Base-by-base conservation (phyloP, 768 basidiomycete species). In the Clavaria fumosa region DNA sequence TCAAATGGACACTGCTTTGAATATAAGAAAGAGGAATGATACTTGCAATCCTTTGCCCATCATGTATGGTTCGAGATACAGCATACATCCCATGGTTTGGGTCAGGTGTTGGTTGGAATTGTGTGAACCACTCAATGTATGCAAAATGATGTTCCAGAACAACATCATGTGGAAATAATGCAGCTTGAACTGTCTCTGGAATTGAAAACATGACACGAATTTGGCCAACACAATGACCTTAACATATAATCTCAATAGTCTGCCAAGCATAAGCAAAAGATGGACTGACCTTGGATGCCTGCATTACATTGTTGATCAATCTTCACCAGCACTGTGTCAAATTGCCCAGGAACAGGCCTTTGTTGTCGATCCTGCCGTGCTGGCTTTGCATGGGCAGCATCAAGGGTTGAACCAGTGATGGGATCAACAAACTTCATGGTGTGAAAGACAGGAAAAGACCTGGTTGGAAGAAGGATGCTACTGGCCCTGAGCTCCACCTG, bases 301-400 rank as follows among this genome's bases (percentile, higher is more conserved):
- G 36, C 41, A 15, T 39, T 22, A 11, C 26, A 9, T 7, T 40
- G 42, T 14, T 11, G 28, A 4, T 43, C 44, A 22, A 42, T 36
- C 9, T 52, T 51, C 24, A 56, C 40, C 3, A 61, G 40, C 1
- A 43, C 56, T 3, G 54, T 62, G 40, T 67, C 62, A 47, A 63
- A 65, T 3, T 54, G 41, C 1, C 42, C 53, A 3, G 51, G 50
- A 19, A 53, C 38, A 0, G 15, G 5, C 2, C 39, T 31, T 0
- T 47, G 42, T 4, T 43, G 41, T 10, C 34, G 42, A 34, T 53
- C 44, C 11, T 14, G 19, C 20, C 21, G 12, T 1, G 15, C 12
- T 20, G 47, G 46, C n/a, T 53, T 34, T 4, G 43, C 50, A 45
- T 64, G 57, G 4, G 59, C 44, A n/a, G 50, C 36, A 39, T 63